Percentiles rank a stretch among this genome's conserved stretches.
These are phyloP conservation scores for Straminergon stramineum DNA, from an alignment of 225 moss, liverwort and hornwort species.

Conservation along the genomic window DNA sequence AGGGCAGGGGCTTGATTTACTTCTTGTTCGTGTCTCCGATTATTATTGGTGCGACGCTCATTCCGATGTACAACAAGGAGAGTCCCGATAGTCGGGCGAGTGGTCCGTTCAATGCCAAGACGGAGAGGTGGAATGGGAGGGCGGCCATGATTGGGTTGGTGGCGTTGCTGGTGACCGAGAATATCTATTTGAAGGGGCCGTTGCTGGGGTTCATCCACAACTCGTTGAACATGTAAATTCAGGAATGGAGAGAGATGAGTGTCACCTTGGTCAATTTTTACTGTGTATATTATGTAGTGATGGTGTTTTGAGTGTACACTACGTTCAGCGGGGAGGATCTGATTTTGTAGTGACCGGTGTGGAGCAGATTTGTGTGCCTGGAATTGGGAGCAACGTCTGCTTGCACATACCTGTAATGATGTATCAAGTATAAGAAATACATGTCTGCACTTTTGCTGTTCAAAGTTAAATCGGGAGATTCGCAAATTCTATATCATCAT, in stretches of 20 bases:
- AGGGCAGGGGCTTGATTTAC: constrained; percentile 39
- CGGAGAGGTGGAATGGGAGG: constrained; percentile 22
- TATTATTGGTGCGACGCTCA: constrained; percentile 54
- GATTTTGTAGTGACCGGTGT: background rate
- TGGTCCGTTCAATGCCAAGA: constrained; percentile 21
- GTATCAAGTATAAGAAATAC: background rate
- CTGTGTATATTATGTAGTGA: background rate
- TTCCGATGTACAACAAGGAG: constrained; percentile 65
- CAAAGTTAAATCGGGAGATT: fast-evolving
- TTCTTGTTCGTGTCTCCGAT: constrained; percentile 53
- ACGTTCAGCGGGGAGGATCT: background rate
- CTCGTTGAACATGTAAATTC: constrained; percentile 1
- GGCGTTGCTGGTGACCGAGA: constrained; percentile 24
- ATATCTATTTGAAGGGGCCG: constrained; percentile 25
- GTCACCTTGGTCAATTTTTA: background rate
- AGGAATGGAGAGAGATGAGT: background rate
- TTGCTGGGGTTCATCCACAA: constrained; percentile 8
- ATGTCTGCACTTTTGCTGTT: too few species aligned
- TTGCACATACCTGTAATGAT: background rate
- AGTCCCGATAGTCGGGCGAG: constrained; percentile 39
- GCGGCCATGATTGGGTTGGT: constrained; percentile 18
- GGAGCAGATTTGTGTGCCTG: background rate
- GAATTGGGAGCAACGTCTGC: background rate
- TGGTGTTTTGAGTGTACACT: background rate
- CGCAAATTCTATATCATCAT: background rate